Evolutionary conservation across 1,284 basidiomycete species (phyloP).

Genomic region (Phylloboletellus chloephorus): DNA sequence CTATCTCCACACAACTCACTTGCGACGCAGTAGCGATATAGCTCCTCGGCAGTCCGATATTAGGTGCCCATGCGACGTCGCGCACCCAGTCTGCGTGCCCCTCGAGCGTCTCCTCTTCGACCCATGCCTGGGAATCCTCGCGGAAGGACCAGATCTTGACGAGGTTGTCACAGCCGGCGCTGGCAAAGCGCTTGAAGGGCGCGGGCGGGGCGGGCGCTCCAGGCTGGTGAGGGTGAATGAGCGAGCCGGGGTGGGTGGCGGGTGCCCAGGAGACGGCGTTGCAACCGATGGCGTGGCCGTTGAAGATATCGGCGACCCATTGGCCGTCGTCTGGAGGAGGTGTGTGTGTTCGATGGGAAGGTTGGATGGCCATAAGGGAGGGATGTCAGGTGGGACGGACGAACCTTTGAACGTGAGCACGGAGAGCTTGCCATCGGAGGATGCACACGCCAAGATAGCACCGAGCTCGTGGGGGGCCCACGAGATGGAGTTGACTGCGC

Average conservation of each 20-base stretch:
- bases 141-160: constrained; percentile 93
- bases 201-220: constrained; percentile 38
- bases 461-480: constrained; percentile 99
- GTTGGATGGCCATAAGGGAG: not conserved
- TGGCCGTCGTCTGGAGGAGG: constrained; percentile 82
- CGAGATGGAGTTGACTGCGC: constrained; percentile 88
- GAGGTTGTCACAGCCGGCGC: constrained; percentile 93
- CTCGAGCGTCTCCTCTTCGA: constrained; percentile 82
- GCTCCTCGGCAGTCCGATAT: constrained; percentile 88
- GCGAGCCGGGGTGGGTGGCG: constrained; percentile 79
- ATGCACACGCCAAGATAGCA: constrained; percentile 94
- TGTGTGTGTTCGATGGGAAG: not conserved
- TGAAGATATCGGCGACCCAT: constrained; percentile 93
- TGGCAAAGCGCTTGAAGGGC: constrained; percentile 83
- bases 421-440: constrained; percentile 97
- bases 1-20: constrained; percentile 37
- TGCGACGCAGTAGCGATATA: constrained; percentile 96
- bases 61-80: constrained; percentile 97
- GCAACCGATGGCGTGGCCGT: constrained; percentile 93
- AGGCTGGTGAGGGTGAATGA: constrained; percentile 59
- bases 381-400: not conserved
- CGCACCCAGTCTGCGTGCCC: constrained; percentile 97
- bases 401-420: constrained; percentile 95
- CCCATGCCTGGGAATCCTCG: constrained; percentile 78
- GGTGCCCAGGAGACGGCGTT: constrained; percentile 99